Conservation (phyloP, 106 monocot genomes). For the Acorus calamus region DNA sequence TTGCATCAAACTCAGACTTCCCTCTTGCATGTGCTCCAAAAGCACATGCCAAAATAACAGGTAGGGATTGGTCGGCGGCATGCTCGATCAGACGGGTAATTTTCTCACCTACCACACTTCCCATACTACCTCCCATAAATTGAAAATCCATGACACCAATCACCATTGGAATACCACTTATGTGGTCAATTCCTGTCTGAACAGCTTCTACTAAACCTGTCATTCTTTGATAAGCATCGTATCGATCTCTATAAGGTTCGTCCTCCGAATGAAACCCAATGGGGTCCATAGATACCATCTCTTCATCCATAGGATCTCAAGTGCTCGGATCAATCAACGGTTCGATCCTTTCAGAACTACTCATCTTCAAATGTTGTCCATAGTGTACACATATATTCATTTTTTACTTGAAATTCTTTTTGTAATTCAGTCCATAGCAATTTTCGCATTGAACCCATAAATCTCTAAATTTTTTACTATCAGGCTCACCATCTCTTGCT, state of each 20-base stretch:
- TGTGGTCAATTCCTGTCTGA: conserved; percentile 1
- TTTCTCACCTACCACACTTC: neutral
- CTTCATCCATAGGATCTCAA: no score
- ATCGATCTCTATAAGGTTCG: conserved; percentile 1
- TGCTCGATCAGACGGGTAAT: neutral
- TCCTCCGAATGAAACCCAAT: no score
- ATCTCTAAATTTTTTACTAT: conserved; percentile 1
- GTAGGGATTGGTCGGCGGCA: neutral
- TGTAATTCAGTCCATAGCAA: neutral
- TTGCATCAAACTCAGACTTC: neutral
- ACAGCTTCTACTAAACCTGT: conserved; percentile 2
- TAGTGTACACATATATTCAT: neutral
- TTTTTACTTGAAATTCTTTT: neutral
- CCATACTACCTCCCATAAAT: neutral
- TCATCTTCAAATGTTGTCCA: conserved; percentile 3
- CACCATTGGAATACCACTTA: neutral
- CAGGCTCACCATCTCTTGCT: no score
- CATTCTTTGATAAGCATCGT: conserved; percentile 3
- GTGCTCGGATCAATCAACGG: no score
- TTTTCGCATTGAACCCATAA: conserved; percentile 6
- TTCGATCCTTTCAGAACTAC: conserved; percentile 2
- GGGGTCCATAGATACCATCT: no score
- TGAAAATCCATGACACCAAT: conserved; percentile 1
- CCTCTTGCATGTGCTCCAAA: neutral
- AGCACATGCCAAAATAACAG: neutral